Evolutionary conservation across 2,329 filamentous ascomycete genomes (phyloP), one percentile per base, ranked within the genome.

Genomic region (Phaeosphaeria sp.): DNA sequence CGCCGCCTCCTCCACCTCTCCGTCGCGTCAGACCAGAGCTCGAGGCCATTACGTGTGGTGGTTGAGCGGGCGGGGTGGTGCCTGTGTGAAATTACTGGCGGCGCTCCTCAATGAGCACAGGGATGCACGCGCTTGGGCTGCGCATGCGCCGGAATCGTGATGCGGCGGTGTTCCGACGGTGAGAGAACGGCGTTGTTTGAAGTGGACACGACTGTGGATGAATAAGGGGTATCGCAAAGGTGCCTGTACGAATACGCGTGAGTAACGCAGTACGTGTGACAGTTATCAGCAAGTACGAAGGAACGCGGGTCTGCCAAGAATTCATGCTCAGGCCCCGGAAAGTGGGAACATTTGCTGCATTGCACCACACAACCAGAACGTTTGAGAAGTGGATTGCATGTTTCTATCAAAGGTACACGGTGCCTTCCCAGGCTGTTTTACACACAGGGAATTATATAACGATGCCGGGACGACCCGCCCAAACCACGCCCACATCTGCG

Each of bases 1-100:
- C 82, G 60, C 79, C 82, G 71, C 83, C 86, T 71, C 82, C 87
- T 69, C 85, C 88, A 75, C 85, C 89, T 81, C 88, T 85, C 74
- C 89, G 83, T 78, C 89, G 84, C 77, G 83, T 91, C 84, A 85
- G 86, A 84, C 86, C 91, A 84, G 82, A 90, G 85, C 83, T 90
- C 84, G 85, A 83, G 80, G 85, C 84, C 87, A 89, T 89, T 53
- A 50, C 57, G 63, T 65, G 66, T 68, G 65, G 66, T 66, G 65
- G 72, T 69, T 62, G 58, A 66, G 60, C 60, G 59, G 59, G 67
- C 60, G 68, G 64, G 65, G 69, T 54, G 52, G 25, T 65, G 66
- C 62, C 64, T 70, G 63, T 64, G 68, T 65, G 68, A 62, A 69
- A 68, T 71, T 70, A 68, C 65, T 66, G 68, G 63, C 61, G 69